phyloP scores from a whole-genome alignment of 176 grass and related monocot genomes.

The Poa pratensis region DNA sequence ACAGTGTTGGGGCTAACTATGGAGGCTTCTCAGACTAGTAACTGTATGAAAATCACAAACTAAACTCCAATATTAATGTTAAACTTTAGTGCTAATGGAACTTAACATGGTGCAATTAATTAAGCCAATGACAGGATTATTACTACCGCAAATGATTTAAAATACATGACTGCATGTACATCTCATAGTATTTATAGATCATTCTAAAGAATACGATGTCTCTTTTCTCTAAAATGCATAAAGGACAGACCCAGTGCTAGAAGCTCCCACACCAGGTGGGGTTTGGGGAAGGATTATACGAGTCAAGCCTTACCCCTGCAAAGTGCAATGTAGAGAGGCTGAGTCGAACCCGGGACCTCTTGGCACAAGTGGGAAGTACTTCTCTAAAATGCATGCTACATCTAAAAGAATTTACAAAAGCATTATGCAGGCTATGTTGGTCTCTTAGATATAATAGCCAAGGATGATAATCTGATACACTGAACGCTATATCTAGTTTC shows the following conservation, averaged over 20 bases:
- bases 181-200: neutral
- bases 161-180: constrained; percentile 5
- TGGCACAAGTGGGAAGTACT: too few species aligned
- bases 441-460: neutral
- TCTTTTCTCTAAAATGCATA: neutral
- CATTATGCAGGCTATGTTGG: neutral
- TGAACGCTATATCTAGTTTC: neutral
- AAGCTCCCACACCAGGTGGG: too few species aligned
- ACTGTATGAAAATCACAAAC: neutral
- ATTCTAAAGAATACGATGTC: constrained; percentile 10
- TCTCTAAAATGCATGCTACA: neutral
- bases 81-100: constrained; percentile 8
- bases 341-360: too few species aligned
- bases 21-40: neutral
- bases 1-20: neutral
- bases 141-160: neutral
- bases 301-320: too few species aligned
- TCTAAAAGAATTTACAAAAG: neutral
- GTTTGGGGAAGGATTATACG: too few species aligned
- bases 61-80: neutral
- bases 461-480: neutral
- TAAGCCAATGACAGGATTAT: neutral
- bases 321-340: too few species aligned
- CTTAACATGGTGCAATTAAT: constrained; percentile 4
- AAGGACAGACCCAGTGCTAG: neutral